Evolutionary conservation across 2,329 filamentous ascomycete genomes (phyloP).

Genomic region (Aurifilum marmelostoma): DNA sequence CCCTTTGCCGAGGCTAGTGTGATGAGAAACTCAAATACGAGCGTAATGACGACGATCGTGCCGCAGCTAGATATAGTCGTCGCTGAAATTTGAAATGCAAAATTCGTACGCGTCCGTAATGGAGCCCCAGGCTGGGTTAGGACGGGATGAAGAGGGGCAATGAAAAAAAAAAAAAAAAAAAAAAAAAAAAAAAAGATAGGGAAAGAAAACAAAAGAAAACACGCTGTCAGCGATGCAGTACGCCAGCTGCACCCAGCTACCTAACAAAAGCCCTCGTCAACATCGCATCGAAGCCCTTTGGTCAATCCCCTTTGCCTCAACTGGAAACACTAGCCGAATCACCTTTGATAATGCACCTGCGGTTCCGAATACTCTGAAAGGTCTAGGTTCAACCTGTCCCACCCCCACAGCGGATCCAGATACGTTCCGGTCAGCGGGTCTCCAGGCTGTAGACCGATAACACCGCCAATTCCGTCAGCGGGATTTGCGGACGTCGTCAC

Average conservation of each 20-base stretch:
- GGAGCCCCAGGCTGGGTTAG: too few species aligned
- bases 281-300: not conserved
- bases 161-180: not conserved
- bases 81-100: not conserved
- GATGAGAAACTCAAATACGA: not conserved
- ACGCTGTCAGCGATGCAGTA: not conserved
- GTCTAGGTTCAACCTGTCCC: conserved; percentile 25
- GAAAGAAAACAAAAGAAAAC: not conserved
- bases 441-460: conserved; percentile 17
- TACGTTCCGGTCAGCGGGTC: conserved; percentile 27
- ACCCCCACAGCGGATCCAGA: conserved; percentile 27
- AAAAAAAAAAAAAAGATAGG: not conserved
- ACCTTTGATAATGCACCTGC: not conserved
- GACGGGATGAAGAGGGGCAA: too few species aligned
- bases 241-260: not conserved
- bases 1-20: not conserved
- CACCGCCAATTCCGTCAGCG: not conserved
- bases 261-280: not conserved
- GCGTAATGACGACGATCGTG: not conserved
- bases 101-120: too few species aligned
- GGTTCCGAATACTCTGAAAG: conserved; percentile 2
- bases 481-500: not conserved
- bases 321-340: not conserved
- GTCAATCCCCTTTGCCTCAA: not conserved
- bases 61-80: not conserved